Evolutionary conservation across 169 alveolate species (phyloP), one percentile per base, ranked within the genome.

Genomic region (Plasmodium ovale): DNA sequence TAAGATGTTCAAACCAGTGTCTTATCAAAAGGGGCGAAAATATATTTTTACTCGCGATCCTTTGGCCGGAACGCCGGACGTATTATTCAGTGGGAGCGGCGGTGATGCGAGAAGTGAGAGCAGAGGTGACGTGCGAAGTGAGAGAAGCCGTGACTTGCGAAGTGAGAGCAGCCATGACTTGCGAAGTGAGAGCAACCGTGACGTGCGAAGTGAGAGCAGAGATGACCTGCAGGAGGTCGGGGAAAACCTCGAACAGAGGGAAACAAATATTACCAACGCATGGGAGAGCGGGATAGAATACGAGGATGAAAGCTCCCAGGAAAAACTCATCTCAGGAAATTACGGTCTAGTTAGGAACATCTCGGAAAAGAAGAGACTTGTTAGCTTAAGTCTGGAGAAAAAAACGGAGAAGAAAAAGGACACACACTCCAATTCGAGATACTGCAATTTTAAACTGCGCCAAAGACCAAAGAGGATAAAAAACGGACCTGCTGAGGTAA

Each of bases 381-480:
- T 84, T 25, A 35, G 19, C 14, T 23, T 84, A 49, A 84, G 91
- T 44, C 44, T 84, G 51, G 91, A 71, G 56, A 53, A 84, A 84
- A 54, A 44, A 25, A 84, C 91, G 3, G 74, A 67, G 31, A 53
- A 59, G 2, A 84, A 84, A 59, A 84, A 84, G 31, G 14, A 42
- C 2, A 53, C 65, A 2, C 53, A 68, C 19, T 84, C 91, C 19
- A 69, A 54, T 23, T 70, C 87, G n/a, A 37, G 91, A 35, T 44
- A 84, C 23, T 84, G 71, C 42, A 84, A 84, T 60, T 84, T 84
- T 62, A 84, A 84, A 59, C 16, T 84, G 37, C 73, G 91, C 19
- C 91, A 84, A 56, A 54, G 91, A 71, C 87, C 91, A 6, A 84
- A 84, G 62, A 25, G 91, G 9, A 44, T 62, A 44, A 84, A 84